Evolutionary conservation across 1,284 basidiomycete genomes (phyloP).

Genomic region (Tilletiopsis washingtonensis): DNA sequence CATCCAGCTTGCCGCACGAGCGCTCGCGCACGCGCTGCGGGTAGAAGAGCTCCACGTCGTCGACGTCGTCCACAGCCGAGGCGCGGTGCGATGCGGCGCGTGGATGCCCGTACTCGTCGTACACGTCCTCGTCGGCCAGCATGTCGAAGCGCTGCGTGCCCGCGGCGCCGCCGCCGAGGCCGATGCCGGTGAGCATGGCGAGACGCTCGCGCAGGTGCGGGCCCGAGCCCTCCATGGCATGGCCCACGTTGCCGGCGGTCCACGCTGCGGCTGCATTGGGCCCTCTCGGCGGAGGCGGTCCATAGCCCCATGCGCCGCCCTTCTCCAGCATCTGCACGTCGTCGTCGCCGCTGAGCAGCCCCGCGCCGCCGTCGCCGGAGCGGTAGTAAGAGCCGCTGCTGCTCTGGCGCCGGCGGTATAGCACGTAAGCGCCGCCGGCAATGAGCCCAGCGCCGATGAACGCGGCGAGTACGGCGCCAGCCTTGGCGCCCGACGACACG

Average conservation of each 20-base stretch:
- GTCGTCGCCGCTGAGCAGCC: conserved; percentile 17
- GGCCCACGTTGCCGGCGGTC: conserved; percentile 26
- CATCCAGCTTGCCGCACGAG: not conserved
- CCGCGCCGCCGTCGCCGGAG: conserved; percentile 18
- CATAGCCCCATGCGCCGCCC: not conserved
- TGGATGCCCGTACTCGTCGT: not conserved
- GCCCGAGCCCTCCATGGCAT: conserved; percentile 36
- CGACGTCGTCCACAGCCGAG: not conserved
- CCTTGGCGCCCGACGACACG: conserved; percentile 16
- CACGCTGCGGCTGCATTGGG: conserved; percentile 7
- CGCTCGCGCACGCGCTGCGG: not conserved
- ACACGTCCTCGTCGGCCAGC: conserved; percentile 32
- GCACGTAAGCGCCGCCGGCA: conserved; percentile 26
- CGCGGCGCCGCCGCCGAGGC: conserved; percentile 9
- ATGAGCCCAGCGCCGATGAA: conserved; percentile 32
- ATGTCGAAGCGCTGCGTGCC: conserved; percentile 31
- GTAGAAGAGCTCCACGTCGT: conserved; percentile 1
- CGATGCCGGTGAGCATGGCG: conserved; percentile 28
- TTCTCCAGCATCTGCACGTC: conserved; percentile 26
- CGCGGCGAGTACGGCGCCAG: conserved; percentile 29
- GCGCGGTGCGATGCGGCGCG: not conserved
- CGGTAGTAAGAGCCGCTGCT: conserved; percentile 13
- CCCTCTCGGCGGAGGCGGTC: too few species aligned
- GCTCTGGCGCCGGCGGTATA: conserved; percentile 20
- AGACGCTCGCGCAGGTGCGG: conserved; percentile 31